Evolutionary conservation across 2,329 filamentous ascomycete genomes (phyloP), one percentile per base, ranked within the genome.

Genomic region (Drechslerella dactyloides): DNA sequence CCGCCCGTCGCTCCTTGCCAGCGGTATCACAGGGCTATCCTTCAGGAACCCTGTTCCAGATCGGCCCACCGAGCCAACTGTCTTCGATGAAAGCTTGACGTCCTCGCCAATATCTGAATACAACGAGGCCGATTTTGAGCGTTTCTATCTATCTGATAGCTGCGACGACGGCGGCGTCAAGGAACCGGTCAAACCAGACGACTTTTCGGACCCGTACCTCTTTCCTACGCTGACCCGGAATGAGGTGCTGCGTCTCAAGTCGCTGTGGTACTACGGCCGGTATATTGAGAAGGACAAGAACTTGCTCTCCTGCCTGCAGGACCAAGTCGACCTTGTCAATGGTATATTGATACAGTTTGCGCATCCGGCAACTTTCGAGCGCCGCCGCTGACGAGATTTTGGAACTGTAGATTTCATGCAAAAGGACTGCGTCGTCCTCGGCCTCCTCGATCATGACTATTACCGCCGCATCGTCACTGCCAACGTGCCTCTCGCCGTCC

Each of bases 391-490:
- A 27, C n/a, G 13, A 15, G 27, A 33, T 33, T 8, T 3, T 3
- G 15, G 11, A 10, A 6, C 19, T 80, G 0, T 77, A 79, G 79
- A 82, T 21, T 79, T 79, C 0, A 78, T 80, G 3, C 81, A 78
- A 6, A 83, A 82, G 82, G 82, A 83, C 7, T 81, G 79, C 60
- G 81, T 79, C n/a, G 80, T 82, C 17, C 77, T 82, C 4, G 82
- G 82, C 1, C 74, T 83, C 1, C 76, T 83, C 2, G 80, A 81
- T 24, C 77, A 81, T 68, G 79, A 82, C 51, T 78, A 79, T 33
- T 83, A 80, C 73, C 81, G 79, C 2, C 80, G 82, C 13, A 66
- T 83, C 23, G 81, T 79, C 1, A 80, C 82, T 0, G 78, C 80
- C 1, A 81, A 81, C 1, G 75, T 83, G 2, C 78, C 80, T 0